Evolutionary conservation across 208 protist genomes (phyloP), one percentile per base, ranked within the genome.

Genomic region (Trypanosoma cruzi): DNA sequence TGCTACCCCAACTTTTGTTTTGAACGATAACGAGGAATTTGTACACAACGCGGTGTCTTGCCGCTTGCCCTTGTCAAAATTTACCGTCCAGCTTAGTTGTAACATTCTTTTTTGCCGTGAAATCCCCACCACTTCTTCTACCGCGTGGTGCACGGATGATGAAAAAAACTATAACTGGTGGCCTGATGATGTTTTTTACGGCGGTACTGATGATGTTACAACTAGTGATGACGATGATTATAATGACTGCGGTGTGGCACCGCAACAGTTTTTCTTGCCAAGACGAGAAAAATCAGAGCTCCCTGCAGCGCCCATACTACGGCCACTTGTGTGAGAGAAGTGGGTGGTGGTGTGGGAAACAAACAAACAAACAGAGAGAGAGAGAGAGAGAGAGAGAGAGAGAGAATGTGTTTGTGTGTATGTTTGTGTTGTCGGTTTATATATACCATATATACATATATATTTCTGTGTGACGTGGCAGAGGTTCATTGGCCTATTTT

Each of bases 171-270:
- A 20, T 20, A 22, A 20, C 4, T 24, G 4, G 24, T 22, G 11
- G 29, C n/a, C 13, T 40, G 16, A n/a, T 2, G 26, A 22, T 40
- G 7, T 40, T 14, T 11, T 8, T 59, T 2, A 40, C 20, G 31
- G 16, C 13, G 2, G 13, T 40, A 28, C 2, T 34, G 5, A 16
- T 22, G 31, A 18, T n/a, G 46, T n/a, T 20, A 52, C 20, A 24
- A 18, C n/a, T n/a, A n/a, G n/a, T n/a, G n/a, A 40, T 40, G 54
- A 59, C 20, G 54, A 59, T 42, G 54, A 59, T 20, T 1, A 40
- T 3, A 20, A 13, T n/a, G 54, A 42, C 3, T 28, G 20, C 29
- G 50, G 29, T 34, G 7, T 59, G 22, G 29, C 24, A 2, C 1
- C 37, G 31, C 20, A 5, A 2, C 28, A 20, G 28, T 22, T 59